phyloP scores from a whole-genome alignment of 208 protist genomes.

The Trypanosoma melophagium region DNA sequence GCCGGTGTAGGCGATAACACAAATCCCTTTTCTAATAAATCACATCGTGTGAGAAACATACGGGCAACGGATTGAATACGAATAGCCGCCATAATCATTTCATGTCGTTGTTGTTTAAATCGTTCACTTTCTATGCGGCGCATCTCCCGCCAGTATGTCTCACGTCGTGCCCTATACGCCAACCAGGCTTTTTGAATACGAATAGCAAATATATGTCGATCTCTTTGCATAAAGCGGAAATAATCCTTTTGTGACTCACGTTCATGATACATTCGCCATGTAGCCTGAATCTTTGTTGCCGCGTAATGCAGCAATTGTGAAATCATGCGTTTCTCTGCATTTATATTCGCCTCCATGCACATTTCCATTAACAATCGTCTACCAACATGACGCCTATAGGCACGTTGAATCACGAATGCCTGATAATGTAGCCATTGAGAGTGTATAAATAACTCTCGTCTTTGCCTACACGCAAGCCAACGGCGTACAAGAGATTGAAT shows the following conservation, averaged over 20 bases:
- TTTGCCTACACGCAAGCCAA: conserved; percentile 33
- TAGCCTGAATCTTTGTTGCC: conserved; percentile 61
- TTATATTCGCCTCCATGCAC: conserved; percentile 1
- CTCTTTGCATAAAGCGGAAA: conserved; percentile 44
- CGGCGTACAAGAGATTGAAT: conserved; percentile 49
- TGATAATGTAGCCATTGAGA: conserved; percentile 8
- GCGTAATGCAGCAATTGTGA: conserved; percentile 30
- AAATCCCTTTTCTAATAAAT: conserved; percentile 3
- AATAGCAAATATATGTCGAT: conserved; percentile 51
- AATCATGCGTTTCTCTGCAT: conserved; percentile 13
- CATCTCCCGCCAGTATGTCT: background rate
- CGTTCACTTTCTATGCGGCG: conserved; percentile 20
- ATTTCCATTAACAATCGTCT: background rate
- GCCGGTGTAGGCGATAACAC: conserved; percentile 9
- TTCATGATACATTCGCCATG: conserved; percentile 50
- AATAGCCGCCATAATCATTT: conserved; percentile 22
- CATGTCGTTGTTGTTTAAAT: background rate
- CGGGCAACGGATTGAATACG: conserved; percentile 53
- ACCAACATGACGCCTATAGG: conserved; percentile 31
- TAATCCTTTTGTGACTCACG: conserved; percentile 20
- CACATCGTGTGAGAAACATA: conserved; percentile 48
- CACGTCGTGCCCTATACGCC: conserved; percentile 29
- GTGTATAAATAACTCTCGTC: background rate
- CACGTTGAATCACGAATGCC: conserved; percentile 32
- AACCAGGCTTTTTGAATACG: conserved; percentile 59